phyloP scores from a whole-genome alignment of 805 yeast species.

The Kregervanrija fluxuum region DNA sequence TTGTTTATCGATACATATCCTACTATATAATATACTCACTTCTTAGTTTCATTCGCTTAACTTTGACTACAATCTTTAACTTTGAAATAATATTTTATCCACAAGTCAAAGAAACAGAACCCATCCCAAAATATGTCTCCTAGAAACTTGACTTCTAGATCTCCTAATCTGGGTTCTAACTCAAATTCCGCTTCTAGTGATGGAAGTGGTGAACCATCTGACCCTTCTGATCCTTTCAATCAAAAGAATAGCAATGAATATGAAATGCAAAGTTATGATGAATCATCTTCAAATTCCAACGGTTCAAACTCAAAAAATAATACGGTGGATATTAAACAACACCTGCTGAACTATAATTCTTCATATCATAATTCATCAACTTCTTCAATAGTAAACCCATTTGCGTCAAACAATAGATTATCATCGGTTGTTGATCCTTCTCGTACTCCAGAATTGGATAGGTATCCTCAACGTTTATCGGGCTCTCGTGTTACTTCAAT shows the following conservation, averaged over 20 bases:
- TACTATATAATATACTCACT: too few species aligned
- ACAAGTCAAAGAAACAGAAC: too few species aligned
- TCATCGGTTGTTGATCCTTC: conserved; percentile 2
- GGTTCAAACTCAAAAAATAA: conserved; percentile 10
- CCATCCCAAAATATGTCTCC: conserved; percentile 19
- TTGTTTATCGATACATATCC: too few species aligned
- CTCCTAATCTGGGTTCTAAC: conserved; percentile 24
- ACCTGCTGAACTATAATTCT: conserved; percentile 15
- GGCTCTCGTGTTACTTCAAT: conserved; percentile 46
- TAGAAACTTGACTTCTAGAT: conserved; percentile 27
- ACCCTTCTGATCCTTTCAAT: conserved; percentile 23
- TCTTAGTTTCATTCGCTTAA: too few species aligned
- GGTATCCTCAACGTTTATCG: conserved; percentile 57
- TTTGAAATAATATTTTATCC: too few species aligned
- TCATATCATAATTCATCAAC: conserved; percentile 23
- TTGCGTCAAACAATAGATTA: conserved; percentile 22
- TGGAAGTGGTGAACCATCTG: conserved; percentile 9
- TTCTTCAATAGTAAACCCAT: conserved; percentile 23
- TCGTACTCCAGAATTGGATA: conserved; percentile 47
- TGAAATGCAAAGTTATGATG: conserved; percentile 25
- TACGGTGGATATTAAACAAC: conserved; percentile 13
- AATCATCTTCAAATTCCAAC: conserved; percentile 17
- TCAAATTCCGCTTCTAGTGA: conserved; percentile 21
- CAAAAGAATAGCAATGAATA: conserved; percentile 16
- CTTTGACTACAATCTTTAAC: too few species aligned